A percentile compares a stretch with the other conserved stretches of the same genome.
Evolutionary conservation across 306 rosid species (phyloP).

Genomic region (Trifolium fragiferum): DNA sequence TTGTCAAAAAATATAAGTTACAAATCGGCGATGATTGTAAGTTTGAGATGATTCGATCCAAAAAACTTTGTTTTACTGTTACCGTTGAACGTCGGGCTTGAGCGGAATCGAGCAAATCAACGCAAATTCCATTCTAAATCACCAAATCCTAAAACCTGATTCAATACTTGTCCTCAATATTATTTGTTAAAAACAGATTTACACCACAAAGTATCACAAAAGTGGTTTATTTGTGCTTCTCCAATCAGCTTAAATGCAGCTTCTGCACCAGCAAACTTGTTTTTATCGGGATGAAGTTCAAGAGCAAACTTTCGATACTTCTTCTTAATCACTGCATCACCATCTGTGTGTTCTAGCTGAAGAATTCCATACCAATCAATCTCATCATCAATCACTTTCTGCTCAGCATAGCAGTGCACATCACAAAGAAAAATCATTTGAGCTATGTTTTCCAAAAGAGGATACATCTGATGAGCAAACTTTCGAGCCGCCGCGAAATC

Average conservation of each 20-base stretch:
- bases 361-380: constrained; percentile 93
- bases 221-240: constrained; percentile 54
- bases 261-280: constrained; percentile 90
- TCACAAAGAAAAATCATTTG: constrained; percentile 87
- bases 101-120: too few relatives aligned
- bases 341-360: constrained; percentile 73
- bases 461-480: constrained; percentile 68
- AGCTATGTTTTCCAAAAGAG: constrained; percentile 76
- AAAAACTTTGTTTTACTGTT: too few relatives aligned
- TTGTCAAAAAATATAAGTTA: too few relatives aligned
- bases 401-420: constrained; percentile 80
- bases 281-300: constrained; percentile 95
- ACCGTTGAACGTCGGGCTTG: too few relatives aligned
- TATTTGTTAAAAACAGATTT: too few relatives aligned
- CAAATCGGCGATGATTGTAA: too few relatives aligned
- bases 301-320: constrained; percentile 90
- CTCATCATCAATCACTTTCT: constrained; percentile 67
- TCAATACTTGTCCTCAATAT: too few relatives aligned
- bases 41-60: too few relatives aligned
- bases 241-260: constrained; percentile 94
- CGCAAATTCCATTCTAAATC: too few relatives aligned
- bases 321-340: constrained; percentile 77
- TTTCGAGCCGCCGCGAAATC: constrained; percentile 85
- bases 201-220: too few relatives aligned
- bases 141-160: too few relatives aligned